Evolutionary conservation across 2,329 filamentous ascomycete species (phyloP).

Genomic region (Didymella sp.): DNA sequence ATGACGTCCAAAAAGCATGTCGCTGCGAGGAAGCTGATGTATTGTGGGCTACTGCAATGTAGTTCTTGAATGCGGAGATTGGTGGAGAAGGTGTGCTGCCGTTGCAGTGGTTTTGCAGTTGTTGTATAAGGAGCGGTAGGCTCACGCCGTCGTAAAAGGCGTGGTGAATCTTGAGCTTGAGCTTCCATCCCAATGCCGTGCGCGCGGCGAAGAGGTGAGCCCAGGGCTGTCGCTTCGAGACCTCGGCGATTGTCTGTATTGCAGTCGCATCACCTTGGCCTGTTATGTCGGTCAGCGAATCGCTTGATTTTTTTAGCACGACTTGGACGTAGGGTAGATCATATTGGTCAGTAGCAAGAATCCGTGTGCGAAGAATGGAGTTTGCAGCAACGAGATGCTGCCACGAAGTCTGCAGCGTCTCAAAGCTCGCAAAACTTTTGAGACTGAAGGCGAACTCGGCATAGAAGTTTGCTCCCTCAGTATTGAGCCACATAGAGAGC

Average conservation of each 20-base stretch:
- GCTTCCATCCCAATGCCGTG: conserved; percentile 39
- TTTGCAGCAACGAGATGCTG: conserved; percentile 59
- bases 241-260: background rate
- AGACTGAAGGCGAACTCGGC: conserved; percentile 72
- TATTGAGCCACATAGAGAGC: conserved; percentile 76
- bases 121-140: conserved; percentile 67
- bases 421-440: conserved; percentile 47
- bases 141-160: conserved; percentile 88
- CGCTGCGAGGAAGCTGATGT: conserved; percentile 28
- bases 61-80: conserved; percentile 49
- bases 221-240: conserved; percentile 36
- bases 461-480: conserved; percentile 72
- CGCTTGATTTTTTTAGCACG: conserved; percentile 55
- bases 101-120: conserved; percentile 57
- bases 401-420: conserved; percentile 67
- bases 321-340: conserved; percentile 68
- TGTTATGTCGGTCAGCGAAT: conserved; percentile 43
- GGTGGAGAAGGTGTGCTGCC: conserved; percentile 21
- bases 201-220: conserved; percentile 49
- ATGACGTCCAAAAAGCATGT: conserved; percentile 59
- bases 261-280: conserved; percentile 21
- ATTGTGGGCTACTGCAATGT: conserved; percentile 43
- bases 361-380: conserved; percentile 72
- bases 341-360: conserved; percentile 61
- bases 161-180: conserved; percentile 73